Percentiles rank a stretch among this genome's conserved stretches.
Evolutionary conservation across 2,329 filamentous ascomycete genomes (phyloP).

Genomic region (Dactylella cylindrospora): DNA sequence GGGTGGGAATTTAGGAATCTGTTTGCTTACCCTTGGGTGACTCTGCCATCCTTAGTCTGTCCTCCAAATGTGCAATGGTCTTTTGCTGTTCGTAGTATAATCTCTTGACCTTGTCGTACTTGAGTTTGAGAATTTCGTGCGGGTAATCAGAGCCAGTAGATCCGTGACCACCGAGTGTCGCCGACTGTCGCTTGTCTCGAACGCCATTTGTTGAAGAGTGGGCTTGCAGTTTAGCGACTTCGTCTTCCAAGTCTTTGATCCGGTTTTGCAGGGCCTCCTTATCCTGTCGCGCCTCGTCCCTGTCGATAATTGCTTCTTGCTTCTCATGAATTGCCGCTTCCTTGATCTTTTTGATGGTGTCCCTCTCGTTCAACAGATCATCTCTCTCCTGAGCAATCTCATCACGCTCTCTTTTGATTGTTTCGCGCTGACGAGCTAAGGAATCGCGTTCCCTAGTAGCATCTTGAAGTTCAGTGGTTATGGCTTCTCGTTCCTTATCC

Average conservation of each 20-base stretch:
- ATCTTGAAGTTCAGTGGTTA: slow-evolving; percentile 11
- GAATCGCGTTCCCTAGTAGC: slow-evolving; percentile 21
- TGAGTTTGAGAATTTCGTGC: slow-evolving; percentile 42
- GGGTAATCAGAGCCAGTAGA: slow-evolving; percentile 38
- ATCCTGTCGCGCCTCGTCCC: slow-evolving; percentile 34
- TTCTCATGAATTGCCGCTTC: slow-evolving; percentile 13
- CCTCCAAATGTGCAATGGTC: slow-evolving; percentile 38
- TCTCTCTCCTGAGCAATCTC: slow-evolving; percentile 11
- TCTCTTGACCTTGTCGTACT: slow-evolving; percentile 44
- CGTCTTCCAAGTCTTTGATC: slow-evolving; percentile 40
- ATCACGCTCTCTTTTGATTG: slow-evolving; percentile 22
- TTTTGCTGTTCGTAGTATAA: slow-evolving; percentile 43
- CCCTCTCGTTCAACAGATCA: slow-evolving; percentile 6
- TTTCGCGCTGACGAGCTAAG: slow-evolving; percentile 16
- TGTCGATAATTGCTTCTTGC: slow-evolving; percentile 25
- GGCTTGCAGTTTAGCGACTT: slow-evolving; percentile 35
- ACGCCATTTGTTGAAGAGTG: slow-evolving; percentile 26
- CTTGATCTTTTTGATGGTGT: slow-evolving; percentile 10
- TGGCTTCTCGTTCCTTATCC: slow-evolving; percentile 29
- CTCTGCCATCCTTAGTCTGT: slow-evolving; percentile 32
- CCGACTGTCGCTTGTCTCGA: slow-evolving; percentile 39
- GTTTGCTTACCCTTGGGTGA: slow-evolving; percentile 34
- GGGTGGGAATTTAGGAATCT: slow-evolving; percentile 13
- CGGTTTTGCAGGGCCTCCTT: slow-evolving; percentile 31
- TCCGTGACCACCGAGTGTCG: slow-evolving; percentile 13